Percentiles rank a stretch among this genome's conserved stretches.
Conservation (phyloP, 2,329 filamentous ascomycete species). For the Paecilomyces sp. region DNA sequence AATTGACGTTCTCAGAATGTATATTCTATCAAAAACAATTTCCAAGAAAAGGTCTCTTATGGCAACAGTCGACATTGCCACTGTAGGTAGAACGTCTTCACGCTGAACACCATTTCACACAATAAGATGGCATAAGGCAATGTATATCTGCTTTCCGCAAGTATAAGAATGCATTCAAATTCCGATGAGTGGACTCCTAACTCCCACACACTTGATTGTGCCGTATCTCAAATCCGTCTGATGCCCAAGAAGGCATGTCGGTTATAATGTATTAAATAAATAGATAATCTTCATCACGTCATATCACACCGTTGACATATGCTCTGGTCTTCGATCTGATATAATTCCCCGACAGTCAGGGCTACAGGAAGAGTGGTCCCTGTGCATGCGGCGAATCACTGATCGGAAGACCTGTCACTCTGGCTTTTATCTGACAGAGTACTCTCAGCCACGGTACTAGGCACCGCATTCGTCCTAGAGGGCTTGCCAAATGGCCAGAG, state of each 20-base stretch:
- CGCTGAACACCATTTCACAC: not conserved
- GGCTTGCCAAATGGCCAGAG: constrained; percentile 5
- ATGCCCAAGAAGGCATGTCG: not conserved
- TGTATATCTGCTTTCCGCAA: not conserved
- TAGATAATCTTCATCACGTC: not conserved
- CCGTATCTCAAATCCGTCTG: too few species aligned
- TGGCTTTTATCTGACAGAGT: not conserved
- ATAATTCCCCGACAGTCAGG: not conserved
- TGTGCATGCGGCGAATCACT: not conserved
- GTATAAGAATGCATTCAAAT: not conserved
- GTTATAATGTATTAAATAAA: not conserved
- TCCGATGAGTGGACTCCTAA: not conserved
- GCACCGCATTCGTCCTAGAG: not conserved
- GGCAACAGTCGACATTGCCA: not conserved
- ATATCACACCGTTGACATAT: not conserved
- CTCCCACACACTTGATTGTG: not conserved
- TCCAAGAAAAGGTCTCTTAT: not conserved
- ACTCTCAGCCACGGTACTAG: not conserved
- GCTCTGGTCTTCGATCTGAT: not conserved
- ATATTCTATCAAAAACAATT: not conserved
- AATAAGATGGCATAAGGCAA: not conserved
- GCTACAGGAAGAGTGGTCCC: not conserved
- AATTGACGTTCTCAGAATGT: not conserved
- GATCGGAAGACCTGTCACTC: not conserved
- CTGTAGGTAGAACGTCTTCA: not conserved